Conservation (phyloP, 306 rosid species). For the Lathyrus oleraceus region DNA sequence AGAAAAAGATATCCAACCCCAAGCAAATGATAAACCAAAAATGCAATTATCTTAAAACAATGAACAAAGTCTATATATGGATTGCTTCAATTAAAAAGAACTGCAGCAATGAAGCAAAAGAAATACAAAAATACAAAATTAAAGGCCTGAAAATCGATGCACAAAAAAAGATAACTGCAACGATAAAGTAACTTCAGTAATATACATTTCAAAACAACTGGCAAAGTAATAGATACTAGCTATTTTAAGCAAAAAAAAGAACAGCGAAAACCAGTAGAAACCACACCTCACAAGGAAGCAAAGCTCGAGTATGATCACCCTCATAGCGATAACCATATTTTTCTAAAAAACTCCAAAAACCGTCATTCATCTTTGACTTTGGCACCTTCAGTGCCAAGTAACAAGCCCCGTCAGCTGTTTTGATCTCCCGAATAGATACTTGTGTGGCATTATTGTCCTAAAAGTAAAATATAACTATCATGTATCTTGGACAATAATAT, state of each 20-base stretch:
- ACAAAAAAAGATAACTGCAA: not conserved
- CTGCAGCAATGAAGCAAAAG: not conserved
- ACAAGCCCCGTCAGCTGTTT: constrained; percentile 67
- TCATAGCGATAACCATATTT: constrained; percentile 79
- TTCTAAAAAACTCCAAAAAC: constrained; percentile 73
- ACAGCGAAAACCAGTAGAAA: constrained; percentile 39
- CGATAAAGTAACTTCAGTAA: not conserved
- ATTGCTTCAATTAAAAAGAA: constrained; percentile 9
- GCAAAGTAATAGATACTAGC: not conserved
- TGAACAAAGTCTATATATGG: not conserved
- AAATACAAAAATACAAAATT: not conserved
- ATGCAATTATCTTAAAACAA: not conserved
- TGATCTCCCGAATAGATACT: constrained; percentile 69
- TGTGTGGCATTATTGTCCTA: constrained; percentile 64
- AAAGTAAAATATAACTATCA: constrained; percentile 3
- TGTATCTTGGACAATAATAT: constrained; percentile 15
- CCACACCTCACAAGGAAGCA: constrained; percentile 92
- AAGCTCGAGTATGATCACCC: constrained; percentile 58
- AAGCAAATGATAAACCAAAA: constrained; percentile 6
- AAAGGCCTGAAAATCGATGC: not conserved
- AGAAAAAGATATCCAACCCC: not conserved
- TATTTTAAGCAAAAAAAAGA: constrained; percentile 10
- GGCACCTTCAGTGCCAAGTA: constrained; percentile 61
- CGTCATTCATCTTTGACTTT: constrained; percentile 41
- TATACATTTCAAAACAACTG: not conserved